phyloP scores from a whole-genome alignment of 345 rosid genomes.

The Salix exigua region DNA sequence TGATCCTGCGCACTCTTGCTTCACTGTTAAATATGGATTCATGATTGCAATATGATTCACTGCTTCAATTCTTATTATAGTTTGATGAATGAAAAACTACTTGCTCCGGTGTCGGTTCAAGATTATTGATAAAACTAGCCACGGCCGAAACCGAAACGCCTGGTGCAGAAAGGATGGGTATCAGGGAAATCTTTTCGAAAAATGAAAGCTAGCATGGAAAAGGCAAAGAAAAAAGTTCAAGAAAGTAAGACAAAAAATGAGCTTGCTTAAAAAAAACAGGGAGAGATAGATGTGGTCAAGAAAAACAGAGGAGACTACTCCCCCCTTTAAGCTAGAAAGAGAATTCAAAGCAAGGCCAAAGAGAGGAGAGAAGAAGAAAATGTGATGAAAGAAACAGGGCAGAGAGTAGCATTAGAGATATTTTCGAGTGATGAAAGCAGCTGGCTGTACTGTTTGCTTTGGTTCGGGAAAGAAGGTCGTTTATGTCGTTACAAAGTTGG shows the following conservation, averaged over 20 bases:
- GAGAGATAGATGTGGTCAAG: neutral
- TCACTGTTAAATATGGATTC: constrained; percentile 43
- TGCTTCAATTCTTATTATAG: neutral
- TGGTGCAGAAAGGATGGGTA: neutral
- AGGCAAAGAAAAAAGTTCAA: neutral
- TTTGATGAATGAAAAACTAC: neutral
- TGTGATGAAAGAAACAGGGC: neutral
- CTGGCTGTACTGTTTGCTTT: neutral
- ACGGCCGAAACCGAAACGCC: neutral
- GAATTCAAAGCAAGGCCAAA: neutral
- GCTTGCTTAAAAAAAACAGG: neutral
- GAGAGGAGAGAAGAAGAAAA: neutral
- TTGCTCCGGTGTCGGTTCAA: neutral
- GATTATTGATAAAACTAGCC: neutral
- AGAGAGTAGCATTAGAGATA: neutral
- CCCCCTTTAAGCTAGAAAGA: neutral
- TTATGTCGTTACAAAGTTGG: constrained; percentile 17
- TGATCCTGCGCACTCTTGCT: constrained; percentile 38
- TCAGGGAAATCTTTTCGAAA: neutral
- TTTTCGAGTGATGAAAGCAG: neutral
- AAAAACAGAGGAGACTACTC: neutral
- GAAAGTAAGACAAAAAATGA: neutral
- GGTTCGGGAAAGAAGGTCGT: constrained; percentile 14
- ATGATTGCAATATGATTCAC: constrained; percentile 14
- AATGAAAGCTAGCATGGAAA: neutral